Conservation (phyloP, 108 stramenopile genomes). For the Stephanodiscus triporus region DNA sequence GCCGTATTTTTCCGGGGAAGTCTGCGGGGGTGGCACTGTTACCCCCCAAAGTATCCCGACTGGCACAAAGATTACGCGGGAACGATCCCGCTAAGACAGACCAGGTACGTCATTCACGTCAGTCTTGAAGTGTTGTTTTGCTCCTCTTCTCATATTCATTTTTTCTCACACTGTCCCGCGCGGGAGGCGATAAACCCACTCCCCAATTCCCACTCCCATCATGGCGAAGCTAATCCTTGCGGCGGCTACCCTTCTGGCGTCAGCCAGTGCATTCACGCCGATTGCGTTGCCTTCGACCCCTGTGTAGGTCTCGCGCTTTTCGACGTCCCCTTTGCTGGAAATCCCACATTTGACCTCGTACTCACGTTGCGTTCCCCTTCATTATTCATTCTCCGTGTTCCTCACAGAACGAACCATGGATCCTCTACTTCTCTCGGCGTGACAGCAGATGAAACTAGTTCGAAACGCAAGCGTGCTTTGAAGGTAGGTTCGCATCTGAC, state of each 20-base stretch:
- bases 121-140: neutral
- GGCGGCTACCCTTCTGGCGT: slow-evolving; percentile 34
- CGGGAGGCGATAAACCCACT: too few relatives aligned
- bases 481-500: slow-evolving; percentile 55
- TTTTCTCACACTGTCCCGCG: too few relatives aligned
- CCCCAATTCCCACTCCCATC: slow-evolving; percentile 8
- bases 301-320: slow-evolving; percentile 14
- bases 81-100: too few relatives aligned
- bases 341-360: too few relatives aligned
- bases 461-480: slow-evolving; percentile 69
- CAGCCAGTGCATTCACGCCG: slow-evolving; percentile 40
- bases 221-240: slow-evolving; percentile 42
- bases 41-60: too few relatives aligned
- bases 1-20: too few relatives aligned
- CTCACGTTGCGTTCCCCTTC: neutral
- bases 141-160: too few relatives aligned
- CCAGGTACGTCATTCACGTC: neutral
- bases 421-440: slow-evolving; percentile 58
- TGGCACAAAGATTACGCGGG: too few relatives aligned
- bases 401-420: slow-evolving; percentile 16
- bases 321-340: neutral
- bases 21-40: too few relatives aligned
- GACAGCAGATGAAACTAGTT: slow-evolving; percentile 53
- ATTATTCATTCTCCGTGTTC: neutral
- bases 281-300: slow-evolving; percentile 20